These are phyloP conservation scores for Fusarium temperatum DNA, from an alignment of 2,329 filamentous ascomycete species.

Conservation along the genomic window DNA sequence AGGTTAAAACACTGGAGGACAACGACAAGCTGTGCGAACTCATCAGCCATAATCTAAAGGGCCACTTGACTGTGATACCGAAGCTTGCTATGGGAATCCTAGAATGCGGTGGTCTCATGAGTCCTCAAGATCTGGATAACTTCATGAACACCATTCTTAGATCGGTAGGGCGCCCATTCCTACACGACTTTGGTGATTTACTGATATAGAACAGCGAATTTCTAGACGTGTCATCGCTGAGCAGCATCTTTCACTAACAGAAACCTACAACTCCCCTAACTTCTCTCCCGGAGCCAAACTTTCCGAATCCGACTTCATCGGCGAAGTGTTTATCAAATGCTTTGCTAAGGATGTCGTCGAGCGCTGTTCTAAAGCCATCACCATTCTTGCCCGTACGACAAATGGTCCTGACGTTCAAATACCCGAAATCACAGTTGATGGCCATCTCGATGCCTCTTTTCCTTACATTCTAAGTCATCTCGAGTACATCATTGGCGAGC, in stretches of 20 bases:
- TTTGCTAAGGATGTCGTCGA: conserved; percentile 89
- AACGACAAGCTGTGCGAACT: conserved; percentile 88
- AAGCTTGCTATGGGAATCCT: conserved; percentile 93
- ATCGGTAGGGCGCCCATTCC: conserved; percentile 69
- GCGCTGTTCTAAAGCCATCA: conserved; percentile 80
- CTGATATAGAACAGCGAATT: conserved; percentile 70
- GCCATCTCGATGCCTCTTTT: conserved; percentile 89
- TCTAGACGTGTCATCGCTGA: conserved; percentile 96
- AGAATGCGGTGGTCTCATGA: conserved; percentile 86
- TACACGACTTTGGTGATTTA: background rate
- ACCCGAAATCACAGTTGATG: conserved; percentile 83
- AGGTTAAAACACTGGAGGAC: conserved; percentile 86
- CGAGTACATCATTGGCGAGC: conserved; percentile 96
- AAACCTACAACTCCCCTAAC: conserved; percentile 91
- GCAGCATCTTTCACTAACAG: conserved; percentile 93
- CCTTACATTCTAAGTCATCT: conserved; percentile 96
- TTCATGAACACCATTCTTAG: conserved; percentile 96
- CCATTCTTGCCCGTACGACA: conserved; percentile 76
- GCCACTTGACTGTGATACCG: conserved; percentile 93
- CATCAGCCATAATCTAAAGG: conserved; percentile 80
- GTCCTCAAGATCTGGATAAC: conserved; percentile 81
- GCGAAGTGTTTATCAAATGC: conserved; percentile 94
- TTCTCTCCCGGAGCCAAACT: conserved; percentile 84
- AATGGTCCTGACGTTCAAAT: conserved; percentile 77
- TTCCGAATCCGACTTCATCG: conserved; percentile 83